A percentile compares a stretch with the other conserved stretches of the same genome.
Conservation (phyloP, 2,329 filamentous ascomycete genomes). For the Talaromyces sp. region DNA sequence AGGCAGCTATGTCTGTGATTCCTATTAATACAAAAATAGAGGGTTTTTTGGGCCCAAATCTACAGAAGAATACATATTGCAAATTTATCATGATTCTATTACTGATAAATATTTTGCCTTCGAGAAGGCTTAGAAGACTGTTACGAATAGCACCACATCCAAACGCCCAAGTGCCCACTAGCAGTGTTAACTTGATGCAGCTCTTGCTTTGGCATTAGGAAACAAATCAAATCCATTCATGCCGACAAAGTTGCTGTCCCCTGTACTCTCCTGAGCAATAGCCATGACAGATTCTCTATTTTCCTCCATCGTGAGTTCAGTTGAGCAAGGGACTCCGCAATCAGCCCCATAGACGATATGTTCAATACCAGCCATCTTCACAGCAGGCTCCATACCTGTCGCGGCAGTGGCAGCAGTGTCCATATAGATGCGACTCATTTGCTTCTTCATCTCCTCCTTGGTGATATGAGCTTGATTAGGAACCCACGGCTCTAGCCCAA, state of each 20-base stretch:
- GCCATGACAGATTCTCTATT: slow-evolving; percentile 3
- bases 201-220: slow-evolving; percentile 3
- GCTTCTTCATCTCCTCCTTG: slow-evolving; percentile 1
- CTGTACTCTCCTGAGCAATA: not conserved
- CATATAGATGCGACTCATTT: slow-evolving; percentile 4
- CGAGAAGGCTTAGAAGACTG: too few relatives aligned
- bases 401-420: slow-evolving; percentile 8
- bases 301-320: slow-evolving; percentile 8
- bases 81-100: not conserved
- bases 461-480: slow-evolving; percentile 1
- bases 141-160: not conserved
- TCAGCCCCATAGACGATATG: slow-evolving; percentile 8
- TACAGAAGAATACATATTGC: not conserved
- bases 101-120: not conserved
- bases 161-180: too few relatives aligned
- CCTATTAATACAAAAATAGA: too few relatives aligned
- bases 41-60: too few relatives aligned
- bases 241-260: not conserved
- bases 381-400: slow-evolving; percentile 6
- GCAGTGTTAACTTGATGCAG: not conserved
- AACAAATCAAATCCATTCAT: slow-evolving; percentile 5
- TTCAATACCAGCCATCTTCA: slow-evolving; percentile 8
- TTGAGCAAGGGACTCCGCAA: slow-evolving; percentile 10
- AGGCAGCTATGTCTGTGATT: too few relatives aligned
- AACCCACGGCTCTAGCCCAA: slow-evolving; percentile 5